Evolutionary conservation across 2,329 filamentous ascomycete genomes (phyloP), one percentile per base, ranked within the genome.

Genomic region (Purpureocillium takamizusanense): DNA sequence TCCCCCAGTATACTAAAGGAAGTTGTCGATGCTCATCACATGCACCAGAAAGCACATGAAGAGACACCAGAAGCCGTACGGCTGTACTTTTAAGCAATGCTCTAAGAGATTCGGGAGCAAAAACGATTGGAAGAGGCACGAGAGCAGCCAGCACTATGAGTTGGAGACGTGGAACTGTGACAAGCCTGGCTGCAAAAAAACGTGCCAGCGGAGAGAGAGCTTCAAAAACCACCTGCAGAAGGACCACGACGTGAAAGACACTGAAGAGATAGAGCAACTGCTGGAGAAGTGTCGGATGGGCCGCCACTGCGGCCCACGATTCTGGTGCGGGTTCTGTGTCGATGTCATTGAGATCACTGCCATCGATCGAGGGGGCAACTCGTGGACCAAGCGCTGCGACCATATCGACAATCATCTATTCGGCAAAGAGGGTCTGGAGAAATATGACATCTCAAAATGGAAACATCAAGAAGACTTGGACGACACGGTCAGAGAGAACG

Each of bases 101-200:
- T 58, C 62, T 35, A 88, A 86, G 52, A 67, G 56, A 0, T 95
- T 95, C 48, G 89, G 89, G n/a, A 89, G 84, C 58, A 94, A 95
- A 55, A 89, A 87, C 42, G 89, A 95, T 59, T 95, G 78, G 89
- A 94, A 94, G 55, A 78, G 89, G 2, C 89, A 95, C 52, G 90
- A 95, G 53, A 83, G 78, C 46, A 78, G 75, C 13, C 83, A 90
- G 51, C 88, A 95, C 55, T 78, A 75, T 43, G 76, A 83, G 42
- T 58, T 74, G 6, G 81, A 88, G 51, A 70, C 72, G 35, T 95
- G 84, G 79, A 76, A 74, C 23, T 95, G 88, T 53, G 66, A 73
- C 23, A 58, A 71, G 34, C 47, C 57, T 2, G 45, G 46, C 3
- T 92, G 85, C 50, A 70, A 64, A 8, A 73, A 70, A 43, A 61